Base-by-base conservation (phyloP, 768 basidiomycete species). In the Boletus edulis region DNA sequence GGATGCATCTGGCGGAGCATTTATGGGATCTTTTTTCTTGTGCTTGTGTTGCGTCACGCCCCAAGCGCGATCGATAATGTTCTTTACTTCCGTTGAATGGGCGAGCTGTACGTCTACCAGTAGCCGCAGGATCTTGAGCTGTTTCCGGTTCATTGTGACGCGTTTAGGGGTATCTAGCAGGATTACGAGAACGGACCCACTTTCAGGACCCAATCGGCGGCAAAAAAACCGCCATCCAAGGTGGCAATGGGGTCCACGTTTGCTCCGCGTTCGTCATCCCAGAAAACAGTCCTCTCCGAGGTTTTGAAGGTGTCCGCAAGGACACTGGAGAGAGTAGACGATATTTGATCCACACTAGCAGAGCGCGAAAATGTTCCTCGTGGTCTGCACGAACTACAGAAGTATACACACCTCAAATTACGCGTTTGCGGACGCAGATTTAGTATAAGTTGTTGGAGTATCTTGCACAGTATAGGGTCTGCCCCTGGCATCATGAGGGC, bases 401-500 rank as follows among this genome's bases (percentile, higher is more conserved):
- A 72, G 71, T 68, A 70, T 70, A 73, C 72, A 69, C 74, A 89
- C 90, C 87, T 89, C 73, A 91, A 79, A 78, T 91, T 91, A 86
- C 90, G 88, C 85, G 90, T 87, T 72, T 87, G 87, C 18, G 91
- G 90, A 67, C 85, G 83, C 62, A 94, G 81, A 72, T 91, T 92
- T 63, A 86, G 77, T 62, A 94, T 80, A 69, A 94, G 93, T 56
- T 85, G 82, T 55, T 78, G 78, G 20, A 94, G 83, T 62, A 93
- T 76, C 66, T 82, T 80, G 42, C 84, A 86, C 59, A 94, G 77
- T 63, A 92, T 79, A 55, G 81, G 78, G 70, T 90, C 85, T 52
- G 86, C 83, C 72, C 84, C 89, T 62, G 76, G 79, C 61, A 81
- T 79, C 72, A 91, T 73, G 63, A 94, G 75, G 51, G 91, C 87